Conservation (phyloP, 345 rosid genomes). For the Arabis alpina region DNA sequence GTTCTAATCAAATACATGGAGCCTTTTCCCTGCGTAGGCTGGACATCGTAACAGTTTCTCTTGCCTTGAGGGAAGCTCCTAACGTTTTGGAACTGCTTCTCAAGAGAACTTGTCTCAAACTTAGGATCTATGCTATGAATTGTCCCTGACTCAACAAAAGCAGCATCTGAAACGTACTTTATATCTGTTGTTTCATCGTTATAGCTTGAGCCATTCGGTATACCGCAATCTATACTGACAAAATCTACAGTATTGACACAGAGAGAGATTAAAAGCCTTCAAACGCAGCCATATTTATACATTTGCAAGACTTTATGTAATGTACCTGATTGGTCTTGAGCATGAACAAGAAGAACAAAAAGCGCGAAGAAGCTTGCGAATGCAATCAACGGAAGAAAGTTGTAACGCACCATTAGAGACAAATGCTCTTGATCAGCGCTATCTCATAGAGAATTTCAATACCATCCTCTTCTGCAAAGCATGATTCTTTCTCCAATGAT, state of each 20-base stretch:
- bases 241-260: no score
- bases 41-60: conserved; percentile 44
- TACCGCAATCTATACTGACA: conserved; percentile 53
- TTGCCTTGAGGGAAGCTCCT: conserved; percentile 49
- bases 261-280: no score
- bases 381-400: conserved; percentile 12
- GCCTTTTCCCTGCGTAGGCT: conserved; percentile 34
- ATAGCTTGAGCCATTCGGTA: conserved; percentile 20
- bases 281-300: background rate
- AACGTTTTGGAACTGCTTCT: conserved; percentile 36
- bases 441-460: background rate
- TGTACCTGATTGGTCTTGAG: conserved; percentile 45
- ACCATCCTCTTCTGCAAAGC: background rate
- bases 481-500: background rate
- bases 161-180: conserved; percentile 43
- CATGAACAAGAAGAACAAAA: conserved; percentile 28
- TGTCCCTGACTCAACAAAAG: conserved; percentile 42
- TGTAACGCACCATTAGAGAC: conserved; percentile 16
- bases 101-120: conserved; percentile 17
- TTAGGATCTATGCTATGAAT: conserved; percentile 13
- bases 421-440: conserved; percentile 19
- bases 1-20: conserved; percentile 53
- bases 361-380: conserved; percentile 3
- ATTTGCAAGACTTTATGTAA: conserved; percentile 9
- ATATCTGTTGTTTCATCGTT: conserved; percentile 42